phyloP scores from a whole-genome alignment of 1,139 yeast genomes.

The Candida albicans region DNA sequence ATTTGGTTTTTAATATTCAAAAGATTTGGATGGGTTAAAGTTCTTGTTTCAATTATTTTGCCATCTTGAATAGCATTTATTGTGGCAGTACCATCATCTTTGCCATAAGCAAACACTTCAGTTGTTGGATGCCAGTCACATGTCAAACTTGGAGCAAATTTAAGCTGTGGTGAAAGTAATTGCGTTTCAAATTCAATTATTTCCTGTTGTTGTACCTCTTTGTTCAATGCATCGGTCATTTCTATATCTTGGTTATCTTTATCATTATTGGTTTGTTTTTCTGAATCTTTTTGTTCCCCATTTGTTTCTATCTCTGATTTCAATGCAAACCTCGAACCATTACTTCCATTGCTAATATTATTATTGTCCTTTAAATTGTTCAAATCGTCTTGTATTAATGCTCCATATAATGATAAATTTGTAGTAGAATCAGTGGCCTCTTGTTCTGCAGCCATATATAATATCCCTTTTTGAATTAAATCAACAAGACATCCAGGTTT shows the following conservation, averaged over 20 bases:
- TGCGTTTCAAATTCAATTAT: constrained; percentile 22
- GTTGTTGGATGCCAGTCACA: constrained; percentile 43
- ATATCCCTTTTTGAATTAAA: constrained; percentile 81
- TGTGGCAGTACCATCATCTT: constrained; percentile 33
- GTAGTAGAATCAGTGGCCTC: constrained; percentile 24
- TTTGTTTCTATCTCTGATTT: constrained; percentile 18
- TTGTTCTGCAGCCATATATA: constrained; percentile 50
- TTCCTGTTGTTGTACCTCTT: constrained; percentile 3
- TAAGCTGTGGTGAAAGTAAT: constrained; percentile 21
- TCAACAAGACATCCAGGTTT: constrained; percentile 75
- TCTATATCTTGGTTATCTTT: constrained; percentile 19
- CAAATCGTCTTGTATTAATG: constrained; percentile 27
- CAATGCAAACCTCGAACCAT: constrained; percentile 13
- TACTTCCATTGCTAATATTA: constrained; percentile 4
- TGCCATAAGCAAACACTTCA: constrained; percentile 41
- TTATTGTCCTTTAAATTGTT: constrained; percentile 10
- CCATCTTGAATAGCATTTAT: constrained; percentile 35
- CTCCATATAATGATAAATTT: constrained; percentile 30
- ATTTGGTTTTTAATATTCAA: constrained; percentile 26
- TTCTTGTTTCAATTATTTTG: constrained; percentile 35
- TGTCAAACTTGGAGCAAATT: constrained; percentile 30
- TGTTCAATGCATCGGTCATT: constrained; percentile 7
- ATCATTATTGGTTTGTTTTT: constrained; percentile 9
- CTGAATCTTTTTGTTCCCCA: constrained; percentile 8
- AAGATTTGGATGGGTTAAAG: constrained; percentile 34